Evolutionary conservation across 345 rosid genomes (phyloP), one percentile per base, ranked within the genome.

Genomic region (Gossypium stocksii): DNA sequence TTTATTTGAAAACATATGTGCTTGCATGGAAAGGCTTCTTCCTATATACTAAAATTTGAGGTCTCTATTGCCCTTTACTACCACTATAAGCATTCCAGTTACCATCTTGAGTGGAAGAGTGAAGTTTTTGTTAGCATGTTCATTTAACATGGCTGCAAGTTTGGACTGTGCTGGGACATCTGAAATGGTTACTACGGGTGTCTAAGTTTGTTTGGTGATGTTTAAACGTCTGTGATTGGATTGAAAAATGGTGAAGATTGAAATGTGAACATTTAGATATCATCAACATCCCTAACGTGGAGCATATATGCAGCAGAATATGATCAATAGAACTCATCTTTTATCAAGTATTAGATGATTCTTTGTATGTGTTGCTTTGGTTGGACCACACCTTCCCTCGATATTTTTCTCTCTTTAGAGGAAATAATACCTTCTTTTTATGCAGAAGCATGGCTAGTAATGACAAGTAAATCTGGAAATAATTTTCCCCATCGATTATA

Each of bases 101-200:
- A 46, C 41, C 1, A 2, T 68, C 9, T 45, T 68, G 22, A 68
- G 22, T 3, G 44, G 43, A 49, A 49, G 72, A 22, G 13, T 68
- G 72, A 25, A 68, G 29, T 16, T 68, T 23, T 16, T 25, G 1
- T 48, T 25, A 49, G 72, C 44, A 68, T 68, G 2, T 48, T 23
- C 13, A 23, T 46, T 48, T 68, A 67, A 67, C 71, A 67, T 67
- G 69, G 38, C 53, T 66, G 54, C 54, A 22, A 66, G 11, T 22
- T 19, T 66, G 16, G 71, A 45, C 54, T 20, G 22, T 22, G n/a
- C 54, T 46, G 54, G 29, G 27, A 22, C 29, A 57, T 57, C 61
- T 57, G 11, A 57, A 57, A 57, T 25, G 10, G 61, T 25, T 20
- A 56, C 19, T 56, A 57, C 0, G 1, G 25, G 14, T 57, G 27